Evolutionary conservation across 352 stramenopile species (phyloP), one percentile per base, ranked within the genome.

Genomic region (Thraustochytrium striatum): DNA sequence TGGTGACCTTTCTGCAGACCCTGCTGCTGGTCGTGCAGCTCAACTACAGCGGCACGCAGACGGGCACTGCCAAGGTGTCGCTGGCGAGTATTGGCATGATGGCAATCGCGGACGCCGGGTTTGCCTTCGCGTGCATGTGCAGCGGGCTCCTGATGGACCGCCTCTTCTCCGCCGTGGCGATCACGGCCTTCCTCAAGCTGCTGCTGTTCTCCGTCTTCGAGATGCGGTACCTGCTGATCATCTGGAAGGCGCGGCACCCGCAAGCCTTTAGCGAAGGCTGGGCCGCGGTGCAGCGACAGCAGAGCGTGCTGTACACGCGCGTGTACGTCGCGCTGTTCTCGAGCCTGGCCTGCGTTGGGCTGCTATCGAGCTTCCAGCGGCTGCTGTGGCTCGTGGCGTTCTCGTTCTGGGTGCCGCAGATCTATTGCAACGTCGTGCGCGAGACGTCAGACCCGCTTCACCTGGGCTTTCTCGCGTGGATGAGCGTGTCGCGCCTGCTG

Each of bases 191-290:
- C 72, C 96, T 98, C 68, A 98, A 98, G 87, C 87, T 98, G 3
- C 91, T 99, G 58, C 97, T 98, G 65, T 98, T 98, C 82, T 98
- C 93, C 44, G 92, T 98, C 44, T 98, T 98, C 81, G 94, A 99
- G 83, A 98, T 98, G 92, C 95, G 97, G 30, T 98, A 98, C 83
- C 87, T 99, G 86, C 87, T 97, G 47, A 93, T 98, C 70, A 97
- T 99, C 36, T 97, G 94, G 84, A 96, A 98, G 80, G 92, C 95
- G 0, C 84, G 94, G 28, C 88, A 94, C 80, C 88, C 88, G 52
- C 85, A 95, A 80, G 82, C 90, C 69, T 91, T 94, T 61, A 87
- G 87, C 47, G 84, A 93, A n/a, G 90, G 90, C 19, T 95, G 89
- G 89, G 85, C 91, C 39, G 89, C 91, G 33, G 82, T 98, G 57